Base-by-base conservation (phyloP, 768 basidiomycete species). In the Inosperma sp. region DNA sequence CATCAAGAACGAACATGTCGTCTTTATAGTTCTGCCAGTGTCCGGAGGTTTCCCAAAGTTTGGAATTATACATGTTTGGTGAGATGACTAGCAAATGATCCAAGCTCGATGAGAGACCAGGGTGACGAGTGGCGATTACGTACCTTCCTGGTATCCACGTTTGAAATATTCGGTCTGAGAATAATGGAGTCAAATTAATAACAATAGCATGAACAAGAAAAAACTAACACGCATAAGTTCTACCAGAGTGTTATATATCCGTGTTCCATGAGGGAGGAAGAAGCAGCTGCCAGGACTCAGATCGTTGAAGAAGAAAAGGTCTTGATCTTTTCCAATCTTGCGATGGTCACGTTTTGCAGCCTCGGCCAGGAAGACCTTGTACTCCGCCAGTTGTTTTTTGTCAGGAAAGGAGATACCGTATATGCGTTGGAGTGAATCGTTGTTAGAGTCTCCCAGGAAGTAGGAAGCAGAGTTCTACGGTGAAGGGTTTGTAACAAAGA, bases 361-460 rank as follows among this genome's bases (percentile, higher is more conserved):
- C 68, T 99, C 95, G 25, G 82, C 94, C 50, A 98, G 79, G 78
- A 96, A 96, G 39, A 77, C 80, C 74, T 98, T 97, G 80, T 98
- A 93, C 53, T 97, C 96, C 12, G 83, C 73, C 58, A 98, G 71
- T 65, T 95, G 91, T 67, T 96, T 95, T 71, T 88, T 88, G 72
- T 98, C 96, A 0, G 96, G 96, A 82, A 98, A 99, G 0, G 94
- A 96, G 66, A 99, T 92, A 52, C 96, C 96, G 66, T 98, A 99
- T 57, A 99, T 82, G 29, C 96, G 87, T 65, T 98, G 96, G 25
- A 99, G 77, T 1, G 90, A 88, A 59, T 98, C 96, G 66, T 96
- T 96, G 61, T 79, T 86, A 21, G 86, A 72, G 62, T 97, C 93
- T 22, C 93, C 95, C 19, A 97, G 81, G 83, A 98, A 99, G 72